phyloP scores from a whole-genome alignment of 2,329 filamentous ascomycete species.

The Sporothrix pseudoabietina region DNA sequence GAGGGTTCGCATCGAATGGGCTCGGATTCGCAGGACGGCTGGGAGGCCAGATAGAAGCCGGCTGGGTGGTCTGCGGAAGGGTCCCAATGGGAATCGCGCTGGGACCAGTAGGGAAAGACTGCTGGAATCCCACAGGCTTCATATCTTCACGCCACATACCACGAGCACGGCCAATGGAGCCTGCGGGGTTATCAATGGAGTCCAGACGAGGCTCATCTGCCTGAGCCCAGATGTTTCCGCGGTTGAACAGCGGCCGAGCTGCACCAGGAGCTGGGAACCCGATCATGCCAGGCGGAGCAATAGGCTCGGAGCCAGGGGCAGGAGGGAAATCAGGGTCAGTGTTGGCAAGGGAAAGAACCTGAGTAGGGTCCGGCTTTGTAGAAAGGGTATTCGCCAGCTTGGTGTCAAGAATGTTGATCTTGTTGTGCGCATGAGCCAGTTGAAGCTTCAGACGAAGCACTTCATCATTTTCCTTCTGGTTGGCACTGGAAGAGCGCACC shows the following conservation, averaged over 20 bases:
- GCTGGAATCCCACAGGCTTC: slow-evolving; percentile 46
- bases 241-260: slow-evolving; percentile 45
- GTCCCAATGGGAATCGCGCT: slow-evolving; percentile 42
- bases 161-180: slow-evolving; percentile 35
- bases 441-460: slow-evolving; percentile 69
- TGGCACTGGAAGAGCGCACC: slow-evolving; percentile 57
- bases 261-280: slow-evolving; percentile 36
- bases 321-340: slow-evolving; percentile 43
- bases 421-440: slow-evolving; percentile 69
- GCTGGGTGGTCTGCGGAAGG: slow-evolving; percentile 37
- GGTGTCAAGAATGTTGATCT: slow-evolving; percentile 71
- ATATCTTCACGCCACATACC: slow-evolving; percentile 39
- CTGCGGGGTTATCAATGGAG: slow-evolving; percentile 56
- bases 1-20: slow-evolving; percentile 45
- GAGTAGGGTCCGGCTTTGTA: slow-evolving; percentile 60
- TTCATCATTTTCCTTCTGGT: slow-evolving; percentile 58
- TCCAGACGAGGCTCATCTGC: slow-evolving; percentile 61
- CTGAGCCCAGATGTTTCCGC: slow-evolving; percentile 55
- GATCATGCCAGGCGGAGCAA: slow-evolving; percentile 31
- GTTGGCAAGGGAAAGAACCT: slow-evolving; percentile 51
- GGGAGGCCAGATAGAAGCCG: slow-evolving; percentile 53
- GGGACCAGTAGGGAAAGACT: slow-evolving; percentile 35
- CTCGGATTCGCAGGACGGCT: slow-evolving; percentile 45
- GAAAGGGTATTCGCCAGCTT: slow-evolving; percentile 67
- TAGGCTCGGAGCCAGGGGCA: slow-evolving; percentile 12